Percentiles rank a stretch among this genome's conserved stretches.
Conservation (phyloP, 1,284 basidiomycete species). For the Heliocybe sulcata region DNA sequence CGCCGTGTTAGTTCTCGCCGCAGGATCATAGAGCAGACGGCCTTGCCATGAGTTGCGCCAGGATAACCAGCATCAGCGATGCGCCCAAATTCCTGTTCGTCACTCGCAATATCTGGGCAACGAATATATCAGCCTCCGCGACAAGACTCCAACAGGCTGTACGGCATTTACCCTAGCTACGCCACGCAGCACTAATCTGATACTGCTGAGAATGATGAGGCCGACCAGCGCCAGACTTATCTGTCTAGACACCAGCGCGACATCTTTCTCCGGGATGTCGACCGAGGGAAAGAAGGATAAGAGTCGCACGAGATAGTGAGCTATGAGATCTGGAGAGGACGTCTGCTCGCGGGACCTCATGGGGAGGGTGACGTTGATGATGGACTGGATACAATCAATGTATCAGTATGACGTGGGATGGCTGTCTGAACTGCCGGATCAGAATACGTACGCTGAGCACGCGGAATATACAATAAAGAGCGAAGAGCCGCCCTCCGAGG, state of each 20-base stretch:
- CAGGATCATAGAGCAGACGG: conserved; percentile 2
- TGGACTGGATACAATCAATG: conserved; percentile 31
- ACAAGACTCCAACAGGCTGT: background rate
- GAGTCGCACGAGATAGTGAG: conserved; percentile 44
- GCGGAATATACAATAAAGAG: conserved; percentile 61
- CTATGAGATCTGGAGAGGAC: conserved; percentile 54
- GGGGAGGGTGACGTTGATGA: conserved; percentile 48
- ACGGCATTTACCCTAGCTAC: conserved; percentile 47
- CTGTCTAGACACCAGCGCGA: conserved; percentile 50
- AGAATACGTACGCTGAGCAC: conserved; percentile 49
- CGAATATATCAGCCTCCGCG: background rate
- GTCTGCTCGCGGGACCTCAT: conserved; percentile 23
- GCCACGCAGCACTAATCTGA: conserved; percentile 57
- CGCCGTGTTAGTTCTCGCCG: no score
- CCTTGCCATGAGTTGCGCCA: conserved; percentile 73
- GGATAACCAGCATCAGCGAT: conserved; percentile 62
- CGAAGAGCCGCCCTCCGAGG: conserved; percentile 46
- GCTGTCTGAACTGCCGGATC: no score
- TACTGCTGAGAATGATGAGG: conserved; percentile 62
- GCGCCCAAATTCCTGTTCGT: conserved; percentile 62
- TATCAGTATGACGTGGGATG: background rate
- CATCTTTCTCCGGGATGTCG: conserved; percentile 28
- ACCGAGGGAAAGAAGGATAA: conserved; percentile 38
- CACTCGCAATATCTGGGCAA: conserved; percentile 27
- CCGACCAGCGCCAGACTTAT: conserved; percentile 66